These are phyloP conservation scores for Podila verticillata DNA, from an alignment of 192 early-diverging fungal species.

Conservation along the genomic window DNA sequence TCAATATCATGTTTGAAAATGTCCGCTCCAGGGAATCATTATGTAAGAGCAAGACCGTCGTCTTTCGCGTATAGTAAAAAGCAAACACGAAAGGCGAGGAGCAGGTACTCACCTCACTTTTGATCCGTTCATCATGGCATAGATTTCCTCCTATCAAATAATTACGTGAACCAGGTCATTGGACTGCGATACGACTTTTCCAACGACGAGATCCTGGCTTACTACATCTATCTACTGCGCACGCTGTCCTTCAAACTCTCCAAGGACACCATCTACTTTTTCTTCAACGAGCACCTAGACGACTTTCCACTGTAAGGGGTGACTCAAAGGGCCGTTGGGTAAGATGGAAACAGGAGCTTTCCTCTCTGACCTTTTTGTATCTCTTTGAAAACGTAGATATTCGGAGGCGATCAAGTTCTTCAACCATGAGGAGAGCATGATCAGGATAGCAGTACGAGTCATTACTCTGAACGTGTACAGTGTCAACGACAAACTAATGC, in stretches of 20 bases:
- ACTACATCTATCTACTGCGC: constrained; percentile 77
- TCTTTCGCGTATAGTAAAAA: background rate
- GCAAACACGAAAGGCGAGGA: background rate
- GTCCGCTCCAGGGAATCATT: constrained; percentile 53
- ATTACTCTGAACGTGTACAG: constrained; percentile 72
- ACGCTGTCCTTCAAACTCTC: constrained; percentile 74
- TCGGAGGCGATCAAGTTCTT: constrained; percentile 72
- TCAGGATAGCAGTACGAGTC: constrained; percentile 71
- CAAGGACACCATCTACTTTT: constrained; percentile 68
- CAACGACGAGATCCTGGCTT: constrained; percentile 75
- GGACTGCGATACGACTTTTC: constrained; percentile 62
- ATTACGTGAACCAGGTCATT: constrained; percentile 79
- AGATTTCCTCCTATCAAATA: constrained; percentile 75
- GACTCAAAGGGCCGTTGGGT: constrained; percentile 13
- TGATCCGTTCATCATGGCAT: constrained; percentile 12
- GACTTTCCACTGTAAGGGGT: constrained; percentile 51
- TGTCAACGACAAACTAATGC: constrained; percentile 50
- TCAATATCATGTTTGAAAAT: constrained; percentile 67
- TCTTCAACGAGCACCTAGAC: constrained; percentile 65
- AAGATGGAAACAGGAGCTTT: background rate
- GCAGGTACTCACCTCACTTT: background rate
- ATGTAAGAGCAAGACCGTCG: constrained; percentile 34
- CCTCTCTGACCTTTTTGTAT: background rate
- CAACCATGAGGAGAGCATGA: constrained; percentile 77
- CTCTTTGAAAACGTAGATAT: constrained; percentile 56